Percentiles rank a stretch among this genome's conserved stretches.
These are phyloP conservation scores for Elsinoe arachidis DNA, from an alignment of 2,329 filamentous ascomycete species.

Conservation along the genomic window DNA sequence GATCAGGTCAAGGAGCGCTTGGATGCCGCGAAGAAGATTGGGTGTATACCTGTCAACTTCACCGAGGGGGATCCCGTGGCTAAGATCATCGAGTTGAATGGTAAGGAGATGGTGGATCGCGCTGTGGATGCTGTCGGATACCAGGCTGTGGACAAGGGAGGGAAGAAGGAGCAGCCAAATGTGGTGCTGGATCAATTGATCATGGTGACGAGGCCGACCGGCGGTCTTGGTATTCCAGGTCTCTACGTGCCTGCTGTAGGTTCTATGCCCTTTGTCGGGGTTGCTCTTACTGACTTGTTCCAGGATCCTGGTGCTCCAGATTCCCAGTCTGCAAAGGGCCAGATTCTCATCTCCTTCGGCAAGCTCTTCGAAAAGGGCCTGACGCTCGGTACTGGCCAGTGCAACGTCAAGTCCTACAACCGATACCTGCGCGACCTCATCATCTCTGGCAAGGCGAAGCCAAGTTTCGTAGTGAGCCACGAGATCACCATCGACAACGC, in stretches of 20 bases:
- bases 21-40: constrained; percentile 52
- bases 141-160: constrained; percentile 49
- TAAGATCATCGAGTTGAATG: constrained; percentile 51
- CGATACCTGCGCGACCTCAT: constrained; percentile 58
- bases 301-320: constrained; percentile 55
- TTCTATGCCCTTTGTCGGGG: constrained; percentile 14
- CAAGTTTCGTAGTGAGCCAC: constrained; percentile 58
- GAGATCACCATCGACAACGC: constrained; percentile 55
- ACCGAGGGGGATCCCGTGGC: constrained; percentile 51
- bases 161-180: constrained; percentile 52
- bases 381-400: constrained; percentile 53
- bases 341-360: constrained; percentile 56
- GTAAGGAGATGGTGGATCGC: constrained; percentile 51
- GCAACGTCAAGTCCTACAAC: constrained; percentile 62
- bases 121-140: constrained; percentile 60
- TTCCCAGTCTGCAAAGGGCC: constrained; percentile 51
- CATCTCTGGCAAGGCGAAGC: constrained; percentile 54
- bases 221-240: constrained; percentile 53
- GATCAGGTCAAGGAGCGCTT: constrained; percentile 55
- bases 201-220: constrained; percentile 51
- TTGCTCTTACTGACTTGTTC: constrained; percentile 24
- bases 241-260: constrained; percentile 33
- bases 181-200: constrained; percentile 58
- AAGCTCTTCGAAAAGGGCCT: constrained; percentile 62
- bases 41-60: constrained; percentile 54